These are phyloP conservation scores for Umbellularia californica DNA, from an alignment of 164 flowering plant species.

Conservation along the genomic window DNA sequence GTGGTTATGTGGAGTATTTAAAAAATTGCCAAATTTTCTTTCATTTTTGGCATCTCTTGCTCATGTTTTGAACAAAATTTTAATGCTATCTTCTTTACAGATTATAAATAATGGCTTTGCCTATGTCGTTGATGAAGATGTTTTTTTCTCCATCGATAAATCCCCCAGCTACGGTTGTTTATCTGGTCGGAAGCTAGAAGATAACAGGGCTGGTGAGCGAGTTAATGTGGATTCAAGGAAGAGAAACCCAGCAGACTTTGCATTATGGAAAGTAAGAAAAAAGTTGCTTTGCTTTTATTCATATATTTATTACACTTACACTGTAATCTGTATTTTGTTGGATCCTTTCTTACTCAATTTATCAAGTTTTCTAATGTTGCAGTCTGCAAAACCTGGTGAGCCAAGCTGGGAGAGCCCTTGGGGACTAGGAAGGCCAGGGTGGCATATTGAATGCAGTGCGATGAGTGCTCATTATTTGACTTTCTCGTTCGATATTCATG, in stretches of 20 bases:
- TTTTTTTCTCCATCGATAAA: conserved; percentile 76
- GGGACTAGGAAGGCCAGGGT: conserved; percentile 98
- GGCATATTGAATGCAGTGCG: conserved; percentile 99
- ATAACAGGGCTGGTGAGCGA: conserved; percentile 86
- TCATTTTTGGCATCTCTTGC: not conserved
- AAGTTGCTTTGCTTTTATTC: not conserved
- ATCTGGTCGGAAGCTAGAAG: conserved; percentile 72
- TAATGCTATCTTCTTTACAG: conserved; percentile 32
- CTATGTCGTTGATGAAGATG: conserved; percentile 78
- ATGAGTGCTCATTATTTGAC: conserved; percentile 87
- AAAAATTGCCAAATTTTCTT: not conserved
- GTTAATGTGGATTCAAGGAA: conserved; percentile 79
- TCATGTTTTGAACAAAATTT: too few species aligned
- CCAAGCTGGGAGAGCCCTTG: conserved; percentile 93
- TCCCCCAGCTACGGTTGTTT: conserved; percentile 68
- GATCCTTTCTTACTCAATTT: not conserved
- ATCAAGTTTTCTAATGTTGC: conserved; percentile 7
- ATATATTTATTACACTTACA: not conserved
- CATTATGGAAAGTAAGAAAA: conserved; percentile 76
- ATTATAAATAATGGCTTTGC: conserved; percentile 68
- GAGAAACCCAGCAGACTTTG: conserved; percentile 84
- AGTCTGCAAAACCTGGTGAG: conserved; percentile 94
- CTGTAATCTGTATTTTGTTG: not conserved
- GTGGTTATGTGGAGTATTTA: not conserved
- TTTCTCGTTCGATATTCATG: conserved; percentile 82